Evolutionary conservation across 2,329 filamentous ascomycete species (phyloP), one percentile per base, ranked within the genome.

Genomic region (Fusarium torulosum): DNA sequence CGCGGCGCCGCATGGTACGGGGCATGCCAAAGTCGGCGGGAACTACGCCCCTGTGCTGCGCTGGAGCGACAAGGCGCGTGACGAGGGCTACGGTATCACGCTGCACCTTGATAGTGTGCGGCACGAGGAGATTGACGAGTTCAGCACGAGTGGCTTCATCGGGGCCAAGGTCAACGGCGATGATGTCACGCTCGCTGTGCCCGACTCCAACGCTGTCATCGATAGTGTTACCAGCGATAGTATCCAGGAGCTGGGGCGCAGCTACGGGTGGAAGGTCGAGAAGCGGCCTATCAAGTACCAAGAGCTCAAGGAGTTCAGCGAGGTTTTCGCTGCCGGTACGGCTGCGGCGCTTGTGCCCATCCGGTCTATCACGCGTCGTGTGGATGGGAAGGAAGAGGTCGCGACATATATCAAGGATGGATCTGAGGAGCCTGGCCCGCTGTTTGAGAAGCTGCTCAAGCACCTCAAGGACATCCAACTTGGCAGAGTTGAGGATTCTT

Each of bases 41-140:
- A 98, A 98, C 81, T 98, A 98, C 76, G 95, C 94, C 11, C 95
- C 95, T 4, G 95, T 98, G 7, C 80, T 98, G 74, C 85, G 91
- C 56, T 94, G 93, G 85, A 96, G 92, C 75, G 94, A 97, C 73
- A 90, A 87, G 75, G 95, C 96, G 1, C 84, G 90, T 59, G 82
- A 84, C 19, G 87, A 93, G 61, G 95, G 95, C 31, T 98, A 87
- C 75, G 94, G 93, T n/a, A 98, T 98, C 75, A 98, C 95, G 3
- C 84, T 98, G 74, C 95, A 98, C 78, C 83, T 98, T 54, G 96
- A 98, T 80, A 96, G 92, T 77, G 89, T 90, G 75, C 92, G 88
- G 11, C 87, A 94, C 72, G 90, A 88, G 61, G 93, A 96, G 77
- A 88, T 99, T 65, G 95, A 99, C 75, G 95, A 99, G 84, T 99